A percentile compares a stretch with the other conserved stretches of the same genome.
These are phyloP conservation scores for Diplodia intermedia DNA, from an alignment of 2,329 filamentous ascomycete genomes.

Conservation along the genomic window DNA sequence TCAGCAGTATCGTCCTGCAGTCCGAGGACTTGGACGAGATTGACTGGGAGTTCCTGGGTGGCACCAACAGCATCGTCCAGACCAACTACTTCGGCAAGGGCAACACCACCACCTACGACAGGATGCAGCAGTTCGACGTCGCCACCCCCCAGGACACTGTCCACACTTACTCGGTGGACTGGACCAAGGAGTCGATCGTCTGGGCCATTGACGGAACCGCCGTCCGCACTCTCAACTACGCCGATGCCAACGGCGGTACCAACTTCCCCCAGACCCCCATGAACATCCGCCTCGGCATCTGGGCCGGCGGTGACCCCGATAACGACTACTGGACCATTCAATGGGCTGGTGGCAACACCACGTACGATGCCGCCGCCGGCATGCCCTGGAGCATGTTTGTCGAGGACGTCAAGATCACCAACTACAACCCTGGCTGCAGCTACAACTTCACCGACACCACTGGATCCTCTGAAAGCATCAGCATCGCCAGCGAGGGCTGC, in stretches of 20 bases:
- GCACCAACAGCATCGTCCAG: conserved; percentile 67
- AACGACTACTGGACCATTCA: conserved; percentile 63
- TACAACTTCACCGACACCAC: conserved; percentile 60
- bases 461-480: conserved; percentile 58
- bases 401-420: conserved; percentile 58
- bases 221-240: conserved; percentile 67
- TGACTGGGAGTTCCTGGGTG: conserved; percentile 82
- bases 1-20: conserved; percentile 82
- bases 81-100: conserved; percentile 83
- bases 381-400: conserved; percentile 61
- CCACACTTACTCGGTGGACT: conserved; percentile 74
- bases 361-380: conserved; percentile 51
- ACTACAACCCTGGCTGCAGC: conserved; percentile 58
- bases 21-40: conserved; percentile 87
- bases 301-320: conserved; percentile 57
- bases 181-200: conserved; percentile 71
- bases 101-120: conserved; percentile 71
- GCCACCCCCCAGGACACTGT: conserved; percentile 62
- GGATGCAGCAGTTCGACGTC: conserved; percentile 68
- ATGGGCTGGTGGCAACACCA: conserved; percentile 69
- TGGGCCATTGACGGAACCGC: conserved; percentile 74
- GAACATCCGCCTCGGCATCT: conserved; percentile 59
- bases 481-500: conserved; percentile 35
- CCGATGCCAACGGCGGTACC: conserved; percentile 63
- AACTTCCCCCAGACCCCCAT: conserved; percentile 80